Evolutionary conservation across 768 basidiomycete genomes (phyloP).

Genomic region (Mycena vulgaris): DNA sequence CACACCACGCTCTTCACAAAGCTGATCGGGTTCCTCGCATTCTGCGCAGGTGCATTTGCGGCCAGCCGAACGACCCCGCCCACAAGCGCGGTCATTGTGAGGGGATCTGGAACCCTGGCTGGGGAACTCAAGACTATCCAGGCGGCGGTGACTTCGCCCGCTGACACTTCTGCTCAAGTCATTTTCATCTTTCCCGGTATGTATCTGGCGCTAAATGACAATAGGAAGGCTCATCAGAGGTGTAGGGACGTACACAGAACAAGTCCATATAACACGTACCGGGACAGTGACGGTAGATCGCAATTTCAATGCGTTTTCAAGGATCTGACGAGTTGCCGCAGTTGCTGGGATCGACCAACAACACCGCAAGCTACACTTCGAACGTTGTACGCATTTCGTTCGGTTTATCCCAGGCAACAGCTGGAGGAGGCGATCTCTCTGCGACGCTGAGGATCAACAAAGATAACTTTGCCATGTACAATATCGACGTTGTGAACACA

Average conservation of each 20-base stretch:
- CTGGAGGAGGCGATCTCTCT: constrained; percentile 24
- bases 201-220: background rate
- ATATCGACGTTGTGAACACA: constrained; percentile 50
- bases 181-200: constrained; percentile 25
- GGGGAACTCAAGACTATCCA: constrained; percentile 21
- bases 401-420: constrained; percentile 7
- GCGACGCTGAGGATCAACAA: constrained; percentile 49
- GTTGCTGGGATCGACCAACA: constrained; percentile 23
- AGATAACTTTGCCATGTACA: constrained; percentile 47
- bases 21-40: background rate
- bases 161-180: constrained; percentile 10
- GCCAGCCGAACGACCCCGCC: constrained; percentile 11
- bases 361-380: background rate
- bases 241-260: constrained; percentile 28
- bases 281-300: constrained; percentile 23
- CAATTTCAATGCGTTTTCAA: background rate
- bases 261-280: constrained; percentile 21
- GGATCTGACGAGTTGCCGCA: constrained; percentile 1
- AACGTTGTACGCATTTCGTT: constrained; percentile 14
- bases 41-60: background rate
- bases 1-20: background rate
- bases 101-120: constrained; percentile 1
- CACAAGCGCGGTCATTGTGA: constrained; percentile 7
- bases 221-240: background rate
- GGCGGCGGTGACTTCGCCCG: constrained; percentile 14